Percentiles rank a stretch among this genome's conserved stretches.
Evolutionary conservation across 2,329 filamentous ascomycete genomes (phyloP).

Genomic region (Thermomyces lanuginosus): DNA sequence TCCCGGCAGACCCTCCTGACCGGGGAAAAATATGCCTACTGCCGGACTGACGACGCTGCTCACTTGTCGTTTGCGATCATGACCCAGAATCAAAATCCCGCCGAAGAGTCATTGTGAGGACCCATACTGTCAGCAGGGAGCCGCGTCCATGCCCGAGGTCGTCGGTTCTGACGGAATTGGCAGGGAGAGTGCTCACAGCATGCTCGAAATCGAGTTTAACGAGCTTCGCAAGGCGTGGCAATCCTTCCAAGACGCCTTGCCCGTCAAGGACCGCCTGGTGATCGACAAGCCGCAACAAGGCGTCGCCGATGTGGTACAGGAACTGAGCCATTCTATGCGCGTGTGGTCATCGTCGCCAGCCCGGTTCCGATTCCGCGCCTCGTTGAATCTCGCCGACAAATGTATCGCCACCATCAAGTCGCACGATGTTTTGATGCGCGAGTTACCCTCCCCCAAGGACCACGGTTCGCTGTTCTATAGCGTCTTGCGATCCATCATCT

Average conservation of each 20-base stretch:
- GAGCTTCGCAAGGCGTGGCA: conserved; percentile 23
- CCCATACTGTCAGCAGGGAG: too few species aligned
- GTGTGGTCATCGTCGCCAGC: conserved; percentile 15
- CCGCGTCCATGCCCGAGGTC: too few species aligned
- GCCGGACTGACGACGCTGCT: too few species aligned
- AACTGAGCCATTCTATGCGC: conserved; percentile 14
- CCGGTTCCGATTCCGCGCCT: conserved; percentile 12
- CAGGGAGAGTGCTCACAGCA: conserved; percentile 4
- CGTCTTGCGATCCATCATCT: conserved; percentile 21
- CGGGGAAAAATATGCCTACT: too few species aligned
- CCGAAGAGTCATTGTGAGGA: too few species aligned
- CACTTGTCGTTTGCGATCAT: too few species aligned
- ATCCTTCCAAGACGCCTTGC: conserved; percentile 16
- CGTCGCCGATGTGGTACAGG: conserved; percentile 16
- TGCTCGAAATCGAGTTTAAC: conserved; percentile 24
- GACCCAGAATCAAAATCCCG: too few species aligned
- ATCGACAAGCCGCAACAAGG: conserved; percentile 12
- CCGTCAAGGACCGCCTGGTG: conserved; percentile 13
- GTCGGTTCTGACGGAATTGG: neutral
- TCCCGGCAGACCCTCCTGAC: too few species aligned
- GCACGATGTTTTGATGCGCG: conserved; percentile 13
- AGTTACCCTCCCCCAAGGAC: conserved; percentile 13
- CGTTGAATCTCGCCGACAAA: conserved; percentile 13
- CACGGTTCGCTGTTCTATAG: conserved; percentile 20
- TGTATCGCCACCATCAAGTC: conserved; percentile 15